Evolutionary conservation across 345 rosid genomes (phyloP).

Genomic region (Boechera stricta): DNA sequence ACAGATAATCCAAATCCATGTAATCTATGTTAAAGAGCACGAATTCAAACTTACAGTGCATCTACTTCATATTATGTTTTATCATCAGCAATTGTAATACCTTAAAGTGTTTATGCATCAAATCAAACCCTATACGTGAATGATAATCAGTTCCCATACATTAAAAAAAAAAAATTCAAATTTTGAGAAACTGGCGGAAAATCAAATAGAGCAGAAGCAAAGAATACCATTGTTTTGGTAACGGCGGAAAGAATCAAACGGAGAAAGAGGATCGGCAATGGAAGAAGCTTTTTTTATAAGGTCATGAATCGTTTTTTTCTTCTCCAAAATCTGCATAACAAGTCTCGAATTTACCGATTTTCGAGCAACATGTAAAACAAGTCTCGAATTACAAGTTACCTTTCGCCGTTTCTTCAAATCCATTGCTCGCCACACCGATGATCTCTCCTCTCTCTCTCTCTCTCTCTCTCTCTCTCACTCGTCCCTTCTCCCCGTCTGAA

Average conservation of each 20-base stretch:
- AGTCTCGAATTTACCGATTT: not conserved
- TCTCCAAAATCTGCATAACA: constrained; percentile 61
- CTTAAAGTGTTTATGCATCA: not conserved
- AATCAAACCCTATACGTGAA: constrained; percentile 13
- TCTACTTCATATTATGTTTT: not conserved
- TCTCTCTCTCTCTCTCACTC: not conserved
- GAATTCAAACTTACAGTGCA: not conserved
- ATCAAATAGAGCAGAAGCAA: not conserved
- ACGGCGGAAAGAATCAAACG: constrained; percentile 62
- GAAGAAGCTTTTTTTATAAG: constrained; percentile 71
- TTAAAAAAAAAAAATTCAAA: not conserved
- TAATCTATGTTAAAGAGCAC: not conserved
- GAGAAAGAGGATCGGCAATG: constrained; percentile 61
- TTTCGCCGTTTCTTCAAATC: constrained; percentile 54
- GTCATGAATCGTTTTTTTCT: constrained; percentile 63
- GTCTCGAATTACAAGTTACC: not conserved
- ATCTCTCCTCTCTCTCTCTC: not conserved
- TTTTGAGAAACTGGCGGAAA: not conserved
- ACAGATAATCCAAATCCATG: constrained; percentile 14
- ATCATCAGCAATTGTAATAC: not conserved
- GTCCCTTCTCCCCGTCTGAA: not conserved
- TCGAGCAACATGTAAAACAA: not conserved
- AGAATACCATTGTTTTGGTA: constrained; percentile 61
- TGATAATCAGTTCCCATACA: not conserved
- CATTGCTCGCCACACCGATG: constrained; percentile 44